A percentile compares a stretch with the other conserved stretches of the same genome.
phyloP scores from a whole-genome alignment of 2,329 filamentous ascomycete species.

The Stenocarpella maydis region DNA sequence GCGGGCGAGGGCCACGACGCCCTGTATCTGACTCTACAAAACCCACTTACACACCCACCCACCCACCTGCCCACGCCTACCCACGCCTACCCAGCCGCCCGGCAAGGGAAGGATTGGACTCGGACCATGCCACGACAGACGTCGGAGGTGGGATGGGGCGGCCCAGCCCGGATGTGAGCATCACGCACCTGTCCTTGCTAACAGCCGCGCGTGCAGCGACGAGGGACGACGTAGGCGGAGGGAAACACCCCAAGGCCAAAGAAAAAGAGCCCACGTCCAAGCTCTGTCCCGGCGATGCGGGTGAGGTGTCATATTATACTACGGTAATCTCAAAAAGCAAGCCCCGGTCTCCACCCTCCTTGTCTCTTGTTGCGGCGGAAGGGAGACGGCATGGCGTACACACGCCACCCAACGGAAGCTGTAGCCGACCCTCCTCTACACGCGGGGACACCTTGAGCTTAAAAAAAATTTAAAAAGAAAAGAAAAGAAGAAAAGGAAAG shows the following conservation, averaged over 20 bases:
- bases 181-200: neutral
- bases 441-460: neutral
- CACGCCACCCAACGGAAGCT: slow-evolving; percentile 18
- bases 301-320: slow-evolving; percentile 32
- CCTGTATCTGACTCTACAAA: neutral
- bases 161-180: neutral
- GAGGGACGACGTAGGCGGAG: no score
- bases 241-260: no score
- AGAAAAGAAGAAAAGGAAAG: no score
- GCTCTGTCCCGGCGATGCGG: slow-evolving; percentile 25
- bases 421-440: slow-evolving; percentile 31
- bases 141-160: neutral
- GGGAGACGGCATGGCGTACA: neutral
- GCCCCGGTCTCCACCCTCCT: neutral
- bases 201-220: neutral
- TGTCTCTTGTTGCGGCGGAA: neutral
- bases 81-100: neutral
- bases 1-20: neutral
- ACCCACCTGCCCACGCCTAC: no score
- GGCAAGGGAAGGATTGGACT: neutral
- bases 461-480: no score
- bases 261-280: neutral
- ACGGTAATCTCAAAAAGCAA: slow-evolving; percentile 14
- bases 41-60: no score
- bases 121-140: slow-evolving; percentile 17